Base-by-base conservation (phyloP, 495 filamentous ascomycete species). In the Podospora comata region DNA sequence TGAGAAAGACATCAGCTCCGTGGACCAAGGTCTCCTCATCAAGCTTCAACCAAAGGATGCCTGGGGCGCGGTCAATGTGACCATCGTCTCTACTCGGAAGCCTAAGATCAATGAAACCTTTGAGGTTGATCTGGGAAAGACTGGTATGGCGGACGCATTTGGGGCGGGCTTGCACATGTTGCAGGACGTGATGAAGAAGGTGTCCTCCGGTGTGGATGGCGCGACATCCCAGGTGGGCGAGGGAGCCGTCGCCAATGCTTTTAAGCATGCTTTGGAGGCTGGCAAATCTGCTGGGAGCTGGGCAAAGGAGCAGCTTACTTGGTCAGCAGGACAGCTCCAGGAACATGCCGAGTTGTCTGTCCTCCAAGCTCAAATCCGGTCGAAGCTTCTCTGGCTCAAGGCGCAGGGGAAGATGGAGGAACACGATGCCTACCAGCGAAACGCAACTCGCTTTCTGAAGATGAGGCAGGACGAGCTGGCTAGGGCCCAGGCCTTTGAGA, bases 331-430 rank as follows among this genome's bases (percentile, higher is more conserved):
- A 28, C 61, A 75, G 13, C 23, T 79, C n/a, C 72, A 76, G 2
- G 75, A 77, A 9, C 72, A 78, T 32, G 67, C 74, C 26, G 65
- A 76, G 44, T 27, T 80, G 30, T 72, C 74, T 3, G 54, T 84
- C 32, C 74, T 83, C 61, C 76, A 76, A 26, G 80, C 80, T 27
- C 82, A 82, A 62, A 72, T 84, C 15, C 65, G 70, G 19, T 82
- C 82, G 39, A 81, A 75, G 71, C 78, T 84, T n/a, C 80, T 75
- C 76, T 84, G 82, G 82, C 73, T 84, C 39, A 78, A 73, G 69
- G 4, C 80, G 54, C 79, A 73, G 62, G 81, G 81, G 2, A 80
- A 77, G 69, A 68, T 61, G n/a, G 71, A 80, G 3, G 81, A 82
- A 63, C 74, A 80, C 44, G 72, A 72, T 2, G 75, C 74, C 9